Evolutionary conservation across 2,329 filamentous ascomycete genomes (phyloP), one percentile per base, ranked within the genome.

Genomic region (Claviceps paspali): DNA sequence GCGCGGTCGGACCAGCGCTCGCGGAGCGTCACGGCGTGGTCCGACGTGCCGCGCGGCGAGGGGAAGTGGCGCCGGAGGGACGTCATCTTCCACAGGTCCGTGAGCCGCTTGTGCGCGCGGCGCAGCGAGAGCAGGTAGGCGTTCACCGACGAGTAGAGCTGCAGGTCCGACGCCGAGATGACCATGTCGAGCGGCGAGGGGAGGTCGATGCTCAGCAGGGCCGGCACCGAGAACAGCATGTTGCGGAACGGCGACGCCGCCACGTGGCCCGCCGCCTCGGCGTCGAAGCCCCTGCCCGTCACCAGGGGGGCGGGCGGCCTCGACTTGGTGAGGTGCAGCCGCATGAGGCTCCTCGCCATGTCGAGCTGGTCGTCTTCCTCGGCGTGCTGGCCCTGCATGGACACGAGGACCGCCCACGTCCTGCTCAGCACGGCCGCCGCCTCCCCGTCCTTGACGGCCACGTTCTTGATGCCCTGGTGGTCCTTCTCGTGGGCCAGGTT

Each of bases 321-420:
- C 2, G 64, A 53, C 47, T 71, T 79, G 31, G 68, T 62, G 11
- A 80, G 64, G 1, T 70, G 73, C 5, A 96, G 63, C 29, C 73
- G 76, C 14, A 95, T 57, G 21, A 91, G 62, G 39, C 82, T 79
- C 41, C 80, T 73, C n/a, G 85, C 88, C 40, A 84, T 70, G 46
- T 95, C 86, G 5, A 94, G 67, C 31, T 79, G 72, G 47, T 91
- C 83, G 47, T 92, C 83, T 47, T 94, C 85, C 24, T 85, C 80
- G 11, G 77, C 71, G 41, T 76, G 67, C 28, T 73, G 65, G 7
- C 73, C 74, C 45, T 84, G 77, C 52, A 88, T 66, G 2, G 79
- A 75, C n/a, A 79, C 78, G 36, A 98, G 65, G 14, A 79, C 73
- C 4, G 81, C 76, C 82, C 85, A 93, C 0, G 85, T 79, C 44